Base-by-base conservation (phyloP, 306 rosid genomes). In the Pyrus communis region DNA sequence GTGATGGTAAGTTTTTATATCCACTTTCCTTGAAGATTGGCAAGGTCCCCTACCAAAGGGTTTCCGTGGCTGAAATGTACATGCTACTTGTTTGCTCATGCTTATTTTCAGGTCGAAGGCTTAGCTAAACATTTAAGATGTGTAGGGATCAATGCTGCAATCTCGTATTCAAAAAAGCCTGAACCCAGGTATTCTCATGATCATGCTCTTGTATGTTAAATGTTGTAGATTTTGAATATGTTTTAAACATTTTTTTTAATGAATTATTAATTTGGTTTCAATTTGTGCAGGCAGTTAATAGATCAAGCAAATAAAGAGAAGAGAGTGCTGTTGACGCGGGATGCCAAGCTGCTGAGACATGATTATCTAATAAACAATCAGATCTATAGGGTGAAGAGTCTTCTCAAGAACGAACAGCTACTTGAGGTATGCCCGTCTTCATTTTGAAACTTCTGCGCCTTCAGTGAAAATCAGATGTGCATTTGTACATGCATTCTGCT, bases 111-210 rank as follows among this genome's bases (percentile, higher is more conserved):
- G 97, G 95, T 91, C 74, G 97, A 90, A 89, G 97, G 98, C 78
- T 86, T 94, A 84, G 98, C 97, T 71, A 94, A 94, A 88, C 96
- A 94, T 86, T 83, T 94, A 85, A 87, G 97, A 15, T 94, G 97
- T 74, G 96, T 90, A 71, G 97, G 98, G 82, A 80, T 94, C 59
- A 97, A 93, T 86, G 98, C 97, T 73, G 98, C 97, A 78, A 79
- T 89, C 70, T 96, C 98, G 51, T 55, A 49, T 81, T 87, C 93
- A 49, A 91, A 87, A 89, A 93, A 83, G 83, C 96, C 98, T 27
- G 93, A 86, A 75, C 73, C 97, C 80, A 90, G 98, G 97, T 93
- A 71, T 64, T 73, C 42, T 23, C 31, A 43, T 57, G 27, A 69
- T 58, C 58, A 64, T 58, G 51, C 65, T 67, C 68, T 62, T 85